phyloP scores from a whole-genome alignment of 148 eudicot species.

The Agrostemma githago region DNA sequence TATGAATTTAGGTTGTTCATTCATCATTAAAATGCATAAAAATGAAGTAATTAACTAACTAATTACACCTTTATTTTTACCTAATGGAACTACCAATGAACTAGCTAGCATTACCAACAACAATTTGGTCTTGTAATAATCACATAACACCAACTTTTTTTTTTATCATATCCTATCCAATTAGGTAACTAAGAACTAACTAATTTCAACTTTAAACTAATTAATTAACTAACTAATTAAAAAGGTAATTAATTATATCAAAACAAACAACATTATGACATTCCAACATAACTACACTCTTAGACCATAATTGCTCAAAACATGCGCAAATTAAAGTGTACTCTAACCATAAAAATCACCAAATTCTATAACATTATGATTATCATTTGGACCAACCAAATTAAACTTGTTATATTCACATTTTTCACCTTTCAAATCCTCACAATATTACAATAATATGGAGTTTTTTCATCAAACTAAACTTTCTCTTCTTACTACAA shows the following conservation, averaged over 20 bases:
- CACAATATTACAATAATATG: constrained; percentile 16
- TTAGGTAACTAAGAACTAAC: not conserved
- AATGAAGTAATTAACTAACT: not conserved
- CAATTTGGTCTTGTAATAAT: constrained; percentile 7
- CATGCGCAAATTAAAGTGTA: constrained; percentile 28
- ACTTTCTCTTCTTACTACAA: constrained; percentile 19
- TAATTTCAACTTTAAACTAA: constrained; percentile 12
- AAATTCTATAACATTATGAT: constrained; percentile 15
- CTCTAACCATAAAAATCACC: not conserved
- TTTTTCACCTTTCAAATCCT: not conserved
- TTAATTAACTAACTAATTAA: too few species aligned
- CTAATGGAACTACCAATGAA: constrained; percentile 9
- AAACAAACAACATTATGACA: constrained; percentile 26
- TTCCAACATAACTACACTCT: constrained; percentile 5
- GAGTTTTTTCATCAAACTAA: constrained; percentile 24
- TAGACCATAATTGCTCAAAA: constrained; percentile 28
- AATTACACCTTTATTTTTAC: not conserved
- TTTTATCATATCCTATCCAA: not conserved
- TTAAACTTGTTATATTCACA: constrained; percentile 7
- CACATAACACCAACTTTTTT: constrained; percentile 12
- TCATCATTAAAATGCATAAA: constrained; percentile 10
- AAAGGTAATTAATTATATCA: constrained; percentile 24
- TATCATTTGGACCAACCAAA: constrained; percentile 2
- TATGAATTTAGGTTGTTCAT: not conserved
- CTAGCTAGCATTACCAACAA: constrained; percentile 12